Base-by-base conservation (phyloP, 257 asterid species). In the Jacaranda copaia region DNA sequence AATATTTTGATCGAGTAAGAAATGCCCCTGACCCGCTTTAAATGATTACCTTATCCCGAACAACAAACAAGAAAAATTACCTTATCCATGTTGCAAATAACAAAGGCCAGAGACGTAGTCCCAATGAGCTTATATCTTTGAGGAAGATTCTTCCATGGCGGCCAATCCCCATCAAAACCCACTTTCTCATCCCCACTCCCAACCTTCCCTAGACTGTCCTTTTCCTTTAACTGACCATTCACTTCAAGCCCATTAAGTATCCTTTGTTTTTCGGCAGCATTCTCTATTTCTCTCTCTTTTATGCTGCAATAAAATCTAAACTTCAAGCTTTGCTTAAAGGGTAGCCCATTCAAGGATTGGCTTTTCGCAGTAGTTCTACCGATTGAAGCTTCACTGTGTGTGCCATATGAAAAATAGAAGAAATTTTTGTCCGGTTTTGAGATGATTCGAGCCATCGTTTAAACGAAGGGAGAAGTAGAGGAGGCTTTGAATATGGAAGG, bases 1-100 rank as follows among this genome's bases (percentile, higher is more conserved):
- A 15, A 16, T 55, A 61, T 32, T 5, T 5, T 46, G 20, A 59
- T 43, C 20, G 43, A 77, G 39, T 67, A n/a, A 43, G 16, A 57
- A 48, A 56, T 60, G 12, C 11, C 16, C 70, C 72, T n/a, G 20
- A 32, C 57, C 53, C 7, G 3, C 19, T 52, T 19, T 14, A 13
- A 25, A 56, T 18, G 14, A 40, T 40, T 1, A 48, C 1, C 42
- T 6, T 5, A 40, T 36, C 19, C 14, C 12, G 46, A 55, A 64
- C 5, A 8, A 38, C 11, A 70, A 46, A 18, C 32, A 72, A 55
- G 38, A 25, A 57, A n/a, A 42, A 52, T 63, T 73, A 95, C 99
- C 97, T 95, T 95, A 79, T 95, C 99, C 99, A 95, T 95, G 80
- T 95, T 93, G 85, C 98, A 95, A 80, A 95, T 74, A 83, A 93